Evolutionary conservation across 768 basidiomycete species (phyloP).

Genomic region (Serendipita sp.): DNA sequence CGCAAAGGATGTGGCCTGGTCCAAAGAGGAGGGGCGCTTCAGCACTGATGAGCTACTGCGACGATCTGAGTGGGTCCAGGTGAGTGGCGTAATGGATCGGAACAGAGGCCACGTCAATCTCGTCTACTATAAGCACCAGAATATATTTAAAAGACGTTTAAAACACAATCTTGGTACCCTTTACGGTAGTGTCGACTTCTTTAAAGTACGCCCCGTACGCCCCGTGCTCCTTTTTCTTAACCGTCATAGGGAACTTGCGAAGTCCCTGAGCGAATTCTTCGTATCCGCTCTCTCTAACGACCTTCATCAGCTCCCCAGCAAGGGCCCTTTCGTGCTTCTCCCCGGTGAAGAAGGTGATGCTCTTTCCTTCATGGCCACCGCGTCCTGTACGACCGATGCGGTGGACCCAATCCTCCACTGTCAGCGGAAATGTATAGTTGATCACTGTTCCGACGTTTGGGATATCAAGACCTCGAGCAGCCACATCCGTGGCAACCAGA

Average conservation of each 20-base stretch:
- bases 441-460: slow-evolving; percentile 88
- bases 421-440: slow-evolving; percentile 96
- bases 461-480: slow-evolving; percentile 92
- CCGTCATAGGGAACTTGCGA: slow-evolving; percentile 85
- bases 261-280: slow-evolving; percentile 46
- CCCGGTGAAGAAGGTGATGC: slow-evolving; percentile 95
- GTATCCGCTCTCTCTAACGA: slow-evolving; percentile 77
- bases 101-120: not conserved
- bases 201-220: slow-evolving; percentile 43
- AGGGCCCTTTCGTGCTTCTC: slow-evolving; percentile 70
- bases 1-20: no score
- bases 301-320: slow-evolving; percentile 85
- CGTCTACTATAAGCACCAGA: not conserved
- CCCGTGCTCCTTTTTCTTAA: slow-evolving; percentile 90
- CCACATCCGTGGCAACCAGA: slow-evolving; percentile 94
- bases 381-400: slow-evolving; percentile 84
- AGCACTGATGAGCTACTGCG: no score
- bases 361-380: slow-evolving; percentile 77
- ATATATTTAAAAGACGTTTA: not conserved
- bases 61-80: no score
- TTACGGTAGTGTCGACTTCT: not conserved
- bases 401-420: slow-evolving; percentile 85
- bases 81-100: not conserved
- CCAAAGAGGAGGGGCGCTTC: no score
- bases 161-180: slow-evolving; percentile 5